Base-by-base conservation (phyloP, 208 protist species). In the Leishmania major region DNA sequence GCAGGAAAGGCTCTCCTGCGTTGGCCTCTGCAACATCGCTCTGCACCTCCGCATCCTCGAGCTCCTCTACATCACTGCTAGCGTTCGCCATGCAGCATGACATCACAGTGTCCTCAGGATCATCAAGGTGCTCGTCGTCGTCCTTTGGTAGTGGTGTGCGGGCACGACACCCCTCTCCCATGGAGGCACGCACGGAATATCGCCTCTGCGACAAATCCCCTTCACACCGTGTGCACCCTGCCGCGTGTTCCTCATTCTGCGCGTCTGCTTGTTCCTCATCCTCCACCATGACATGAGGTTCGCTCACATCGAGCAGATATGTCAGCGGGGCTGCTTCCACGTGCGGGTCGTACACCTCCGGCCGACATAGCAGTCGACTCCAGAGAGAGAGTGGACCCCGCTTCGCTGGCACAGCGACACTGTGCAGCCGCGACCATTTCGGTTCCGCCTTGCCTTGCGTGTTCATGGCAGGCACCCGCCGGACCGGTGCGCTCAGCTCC, bases 341-440 rank as follows among this genome's bases (percentile, higher is more conserved):
- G 62, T 80, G 45, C 22, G 81, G 80, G 78, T 90, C 87, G 66
- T 83, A 87, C 71, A 93, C 83, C 76, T 93, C 90, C 8, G 90
- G 85, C 31, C 78, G 82, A 57, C 90, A 93, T 31, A 93, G 81
- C 64, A 93, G 82, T 22, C 85, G 87, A 59, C 75, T 86, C 87
- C 87, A 91, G 25, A 93, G 76, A 7, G 84, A 79, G 4, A 83
- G 78, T 2, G 40, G 78, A 47, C 84, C 80, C 1, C 53, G 75
- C 1, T 57, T 67, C 35, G 47, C 55, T 7, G 80, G 69, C 40
- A 31, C 45, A 1, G 59, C n/a, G 70, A 13, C 40, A 64, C 35
- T 57, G 55, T 45, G 77, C 49, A 10, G 60, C 28, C 51, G 74
- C 25, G 62, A 17, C 25, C 66, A 28, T 13, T 69, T 35, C 10